phyloP scores from a whole-genome alignment of 2,329 filamentous ascomycete species.

The Hypoxylon sp. region DNA sequence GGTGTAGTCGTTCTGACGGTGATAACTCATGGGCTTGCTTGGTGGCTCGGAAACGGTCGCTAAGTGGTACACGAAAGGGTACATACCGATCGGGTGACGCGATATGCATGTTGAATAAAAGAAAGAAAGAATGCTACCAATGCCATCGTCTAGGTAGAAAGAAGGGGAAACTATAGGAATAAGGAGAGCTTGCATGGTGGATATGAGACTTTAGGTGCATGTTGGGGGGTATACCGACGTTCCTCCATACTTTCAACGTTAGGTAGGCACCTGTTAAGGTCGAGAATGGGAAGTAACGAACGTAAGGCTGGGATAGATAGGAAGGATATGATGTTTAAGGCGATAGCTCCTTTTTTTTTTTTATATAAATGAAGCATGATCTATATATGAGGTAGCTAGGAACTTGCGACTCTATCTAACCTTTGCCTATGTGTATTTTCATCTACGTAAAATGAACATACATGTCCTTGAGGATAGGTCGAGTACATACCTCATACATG shows the following conservation, averaged over 20 bases:
- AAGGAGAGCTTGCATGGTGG: not conserved
- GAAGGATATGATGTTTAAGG: not conserved
- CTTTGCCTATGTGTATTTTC: too few relatives aligned
- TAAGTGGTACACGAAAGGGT: conserved; percentile 59
- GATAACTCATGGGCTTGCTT: conserved; percentile 62
- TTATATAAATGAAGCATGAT: not conserved
- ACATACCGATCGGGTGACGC: conserved; percentile 66
- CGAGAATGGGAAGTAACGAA: conserved; percentile 1
- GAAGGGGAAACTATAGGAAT: conserved; percentile 36
- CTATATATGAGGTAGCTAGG: not conserved
- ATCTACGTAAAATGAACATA: too few relatives aligned
- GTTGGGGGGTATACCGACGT: conserved; percentile 6
- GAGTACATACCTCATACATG: too few relatives aligned
- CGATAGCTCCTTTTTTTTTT: conserved; percentile 8
- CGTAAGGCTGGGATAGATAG: not conserved
- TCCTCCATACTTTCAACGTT: conserved; percentile 5
- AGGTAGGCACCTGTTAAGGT: conserved; percentile 8
- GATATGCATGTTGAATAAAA: conserved; percentile 50
- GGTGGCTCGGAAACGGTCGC: conserved; percentile 64
- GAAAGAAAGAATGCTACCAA: conserved; percentile 51
- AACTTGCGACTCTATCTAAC: not conserved
- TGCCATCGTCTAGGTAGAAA: conserved; percentile 47
- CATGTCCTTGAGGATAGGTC: too few relatives aligned
- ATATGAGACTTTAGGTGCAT: conserved; percentile 6
- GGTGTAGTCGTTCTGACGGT: conserved; percentile 61